phyloP scores from a whole-genome alignment of 306 rosid species.

The Lagenaria siceraria region DNA sequence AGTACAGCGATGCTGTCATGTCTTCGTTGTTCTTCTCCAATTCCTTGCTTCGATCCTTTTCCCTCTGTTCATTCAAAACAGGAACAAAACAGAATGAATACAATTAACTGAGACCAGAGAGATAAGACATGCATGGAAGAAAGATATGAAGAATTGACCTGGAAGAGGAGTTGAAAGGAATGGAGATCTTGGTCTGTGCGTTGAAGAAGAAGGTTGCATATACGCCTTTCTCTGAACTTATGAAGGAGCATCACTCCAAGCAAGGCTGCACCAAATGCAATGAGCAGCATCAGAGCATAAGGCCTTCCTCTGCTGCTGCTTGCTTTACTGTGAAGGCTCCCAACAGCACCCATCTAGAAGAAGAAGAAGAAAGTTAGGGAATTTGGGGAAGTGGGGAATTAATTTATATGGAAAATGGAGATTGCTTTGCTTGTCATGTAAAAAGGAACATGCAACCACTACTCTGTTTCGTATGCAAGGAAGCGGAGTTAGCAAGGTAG shows the following conservation, averaged over 20 bases:
- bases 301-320: slow-evolving; percentile 35
- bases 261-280: slow-evolving; percentile 74
- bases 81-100: too few relatives aligned
- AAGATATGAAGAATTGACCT: slow-evolving; percentile 21
- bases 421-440: slow-evolving; percentile 65
- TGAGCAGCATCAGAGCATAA: slow-evolving; percentile 32
- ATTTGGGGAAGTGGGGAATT: background rate
- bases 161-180: slow-evolving; percentile 55
- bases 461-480: background rate
- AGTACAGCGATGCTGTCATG: slow-evolving; percentile 38
- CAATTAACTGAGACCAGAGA: background rate
- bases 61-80: slow-evolving; percentile 27
- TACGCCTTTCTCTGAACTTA: slow-evolving; percentile 70
- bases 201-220: slow-evolving; percentile 51
- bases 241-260: slow-evolving; percentile 74
- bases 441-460: slow-evolving; percentile 48
- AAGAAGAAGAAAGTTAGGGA: background rate
- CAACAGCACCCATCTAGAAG: slow-evolving; percentile 19
- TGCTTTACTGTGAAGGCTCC: slow-evolving; percentile 32
- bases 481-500: slow-evolving; percentile 25
- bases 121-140: slow-evolving; percentile 9
- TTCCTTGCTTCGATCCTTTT: slow-evolving; percentile 38
- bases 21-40: slow-evolving; percentile 55
- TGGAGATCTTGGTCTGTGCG: slow-evolving; percentile 46
- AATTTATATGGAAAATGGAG: background rate